Base-by-base conservation (phyloP, 176 grass and related monocot species). In the Zoysia japonica region DNA sequence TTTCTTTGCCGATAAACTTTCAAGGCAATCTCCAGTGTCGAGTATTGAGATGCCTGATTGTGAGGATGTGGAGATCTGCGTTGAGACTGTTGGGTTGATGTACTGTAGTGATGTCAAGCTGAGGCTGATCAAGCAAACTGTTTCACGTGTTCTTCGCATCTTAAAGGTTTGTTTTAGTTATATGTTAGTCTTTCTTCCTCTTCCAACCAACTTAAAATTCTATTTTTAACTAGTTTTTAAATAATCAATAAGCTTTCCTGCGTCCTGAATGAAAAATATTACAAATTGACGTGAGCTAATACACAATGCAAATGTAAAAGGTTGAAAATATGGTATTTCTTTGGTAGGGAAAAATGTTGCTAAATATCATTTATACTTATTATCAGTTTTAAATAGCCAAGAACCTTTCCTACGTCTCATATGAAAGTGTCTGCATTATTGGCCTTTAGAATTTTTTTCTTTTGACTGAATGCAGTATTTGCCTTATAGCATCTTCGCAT, bases 41-140 rank as follows among this genome's bases (percentile, higher is more conserved):
- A 87, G 63, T 48, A 67, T 97, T 41, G 91, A 97, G 51, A 83
- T 93, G 39, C 16, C 79, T 51, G 91, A 97, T 70, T 97, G 91
- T 60, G 94, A 97, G 53, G 94, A 97, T 82, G 91, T 97, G 49
- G 94, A 97, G 79, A 97, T 97, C 45, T 93, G 83, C 79, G 89
- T 93, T 49, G 94, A 93, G 71, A 93, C 94, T 17, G 89, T 93
- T 74, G 91, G 94, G 17, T 82, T 97, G 89, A 97, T 97, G 91
- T 97, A 97, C 63, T 91, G 84, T 78, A 84, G 68, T 79, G 87
- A 93, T 86, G 88, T 89, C 63, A 97, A 86, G 74, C 87, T 88
- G 46, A 91, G 87, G 72, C 68, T 93, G 69, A 85, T 97, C 73
- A 97, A 97, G 79, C 89, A 97, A 83, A 91, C 68, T 64, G 94